Evolutionary conservation across 1,284 basidiomycete species (phyloP).

Genomic region (Rhizopogon parksii): DNA sequence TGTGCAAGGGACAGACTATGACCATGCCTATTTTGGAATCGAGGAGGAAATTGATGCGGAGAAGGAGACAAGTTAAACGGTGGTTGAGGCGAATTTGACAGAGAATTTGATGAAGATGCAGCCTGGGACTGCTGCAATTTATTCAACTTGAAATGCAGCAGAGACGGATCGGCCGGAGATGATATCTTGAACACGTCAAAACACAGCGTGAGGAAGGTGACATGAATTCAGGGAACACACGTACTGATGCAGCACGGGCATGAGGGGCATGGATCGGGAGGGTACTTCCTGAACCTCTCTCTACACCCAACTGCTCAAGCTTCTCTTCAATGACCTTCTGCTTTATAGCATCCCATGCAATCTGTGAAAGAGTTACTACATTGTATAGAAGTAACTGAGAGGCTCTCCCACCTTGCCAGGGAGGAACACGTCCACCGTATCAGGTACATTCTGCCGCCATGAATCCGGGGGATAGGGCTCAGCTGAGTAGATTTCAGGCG

Average conservation of each 20-base stretch:
- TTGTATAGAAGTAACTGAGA: conserved; percentile 6
- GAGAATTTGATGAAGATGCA: conserved; percentile 44
- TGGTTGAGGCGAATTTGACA: conserved; percentile 59
- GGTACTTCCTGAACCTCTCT: conserved; percentile 52
- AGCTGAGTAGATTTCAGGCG: conserved; percentile 45
- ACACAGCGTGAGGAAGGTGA: conserved; percentile 6
- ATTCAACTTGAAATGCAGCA: conserved; percentile 74
- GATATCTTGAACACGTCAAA: conserved; percentile 53
- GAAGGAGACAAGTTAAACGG: conserved; percentile 45
- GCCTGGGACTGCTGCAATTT: conserved; percentile 70
- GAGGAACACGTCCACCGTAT: conserved; percentile 69
- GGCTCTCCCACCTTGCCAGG: conserved; percentile 59
- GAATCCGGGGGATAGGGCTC: conserved; percentile 58
- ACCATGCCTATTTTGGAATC: conserved; percentile 52
- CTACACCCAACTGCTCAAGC: conserved; percentile 69
- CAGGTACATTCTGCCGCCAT: conserved; percentile 49
- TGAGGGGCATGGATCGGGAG: conserved; percentile 63
- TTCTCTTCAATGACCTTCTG: conserved; percentile 70
- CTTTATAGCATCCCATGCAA: conserved; percentile 65
- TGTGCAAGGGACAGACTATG: conserved; percentile 67
- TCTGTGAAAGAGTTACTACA: conserved; percentile 32
- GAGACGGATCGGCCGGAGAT: conserved; percentile 73
- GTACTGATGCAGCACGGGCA: conserved; percentile 70
- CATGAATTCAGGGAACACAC: conserved; percentile 26
- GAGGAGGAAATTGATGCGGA: conserved; percentile 39